A percentile compares a stretch with the other conserved stretches of the same genome.
Conservation (phyloP, 163 green algal species). For the Scenedesmus sp. region DNA sequence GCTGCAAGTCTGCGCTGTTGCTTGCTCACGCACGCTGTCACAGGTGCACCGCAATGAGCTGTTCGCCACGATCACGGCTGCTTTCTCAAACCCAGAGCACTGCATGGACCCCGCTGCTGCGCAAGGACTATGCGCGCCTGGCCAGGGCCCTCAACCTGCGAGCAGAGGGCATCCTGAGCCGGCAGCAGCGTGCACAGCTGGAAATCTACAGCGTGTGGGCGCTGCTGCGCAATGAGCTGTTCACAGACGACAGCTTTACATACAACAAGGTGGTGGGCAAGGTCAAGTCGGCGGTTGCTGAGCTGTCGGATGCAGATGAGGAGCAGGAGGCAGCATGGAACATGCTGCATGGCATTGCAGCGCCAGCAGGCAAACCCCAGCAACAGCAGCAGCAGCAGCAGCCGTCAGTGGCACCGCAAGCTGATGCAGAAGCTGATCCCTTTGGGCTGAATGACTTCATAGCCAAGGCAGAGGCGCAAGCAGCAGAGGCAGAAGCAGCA, state of each 20-base stretch:
- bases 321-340: slow-evolving; percentile 37
- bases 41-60: slow-evolving; percentile 34
- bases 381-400: slow-evolving; percentile 43
- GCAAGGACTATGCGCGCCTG: slow-evolving; percentile 54
- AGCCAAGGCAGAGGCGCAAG: slow-evolving; percentile 19
- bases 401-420: neutral
- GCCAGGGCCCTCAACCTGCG: neutral
- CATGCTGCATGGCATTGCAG: slow-evolving; percentile 10
- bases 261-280: slow-evolving; percentile 55
- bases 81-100: slow-evolving; percentile 37
- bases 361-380: neutral
- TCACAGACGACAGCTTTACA: slow-evolving; percentile 59
- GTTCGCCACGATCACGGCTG: slow-evolving; percentile 34
- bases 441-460: slow-evolving; percentile 51
- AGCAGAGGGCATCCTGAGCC: slow-evolving; percentile 20
- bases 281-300: slow-evolving; percentile 39
- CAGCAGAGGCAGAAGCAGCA: slow-evolving; percentile 23
- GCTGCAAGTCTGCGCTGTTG: neutral
- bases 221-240: slow-evolving; percentile 57
- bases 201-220: slow-evolving; percentile 53
- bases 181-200: slow-evolving; percentile 48
- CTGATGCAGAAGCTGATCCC: slow-evolving; percentile 35
- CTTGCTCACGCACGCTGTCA: neutral
- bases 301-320: slow-evolving; percentile 45
- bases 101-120: slow-evolving; percentile 53